Evolutionary conservation across 176 grass and related monocot genomes (phyloP).

Genomic region (Raddia guianensis): DNA sequence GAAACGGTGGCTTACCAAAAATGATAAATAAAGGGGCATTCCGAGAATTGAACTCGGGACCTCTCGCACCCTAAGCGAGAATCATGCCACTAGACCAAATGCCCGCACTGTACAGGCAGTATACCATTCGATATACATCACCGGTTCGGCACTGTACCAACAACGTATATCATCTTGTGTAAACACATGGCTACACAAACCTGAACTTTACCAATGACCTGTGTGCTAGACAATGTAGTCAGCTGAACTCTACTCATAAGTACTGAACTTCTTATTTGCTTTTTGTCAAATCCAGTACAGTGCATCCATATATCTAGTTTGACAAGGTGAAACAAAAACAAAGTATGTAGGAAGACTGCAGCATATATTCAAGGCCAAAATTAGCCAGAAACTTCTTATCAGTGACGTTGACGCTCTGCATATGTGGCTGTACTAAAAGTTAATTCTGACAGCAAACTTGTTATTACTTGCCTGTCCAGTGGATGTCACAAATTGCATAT

Average conservation of each 20-base stretch:
- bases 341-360: not conserved
- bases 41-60: constrained; percentile 99
- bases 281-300: not conserved
- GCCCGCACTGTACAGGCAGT: constrained; percentile 17
- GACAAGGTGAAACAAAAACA: not conserved
- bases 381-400: not conserved
- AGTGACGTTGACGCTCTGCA: not conserved
- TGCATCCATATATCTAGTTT: not conserved
- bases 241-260: not conserved
- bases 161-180: not conserved
- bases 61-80: constrained; percentile 93
- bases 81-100: constrained; percentile 99
- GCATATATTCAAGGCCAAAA: not conserved
- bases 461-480: not conserved
- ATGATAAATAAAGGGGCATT: constrained; percentile 54
- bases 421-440: not conserved
- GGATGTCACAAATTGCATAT: not conserved
- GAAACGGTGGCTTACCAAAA: too few species aligned
- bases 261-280: not conserved
- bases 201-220: not conserved
- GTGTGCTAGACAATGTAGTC: not conserved
- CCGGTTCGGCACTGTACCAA: not conserved
- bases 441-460: not conserved
- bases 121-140: too few species aligned
- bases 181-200: not conserved